A percentile compares a stretch with the other conserved stretches of the same genome.
These are phyloP conservation scores for Byssoonygena ceratinophila DNA, from an alignment of 2,329 filamentous ascomycete species.

Conservation along the genomic window DNA sequence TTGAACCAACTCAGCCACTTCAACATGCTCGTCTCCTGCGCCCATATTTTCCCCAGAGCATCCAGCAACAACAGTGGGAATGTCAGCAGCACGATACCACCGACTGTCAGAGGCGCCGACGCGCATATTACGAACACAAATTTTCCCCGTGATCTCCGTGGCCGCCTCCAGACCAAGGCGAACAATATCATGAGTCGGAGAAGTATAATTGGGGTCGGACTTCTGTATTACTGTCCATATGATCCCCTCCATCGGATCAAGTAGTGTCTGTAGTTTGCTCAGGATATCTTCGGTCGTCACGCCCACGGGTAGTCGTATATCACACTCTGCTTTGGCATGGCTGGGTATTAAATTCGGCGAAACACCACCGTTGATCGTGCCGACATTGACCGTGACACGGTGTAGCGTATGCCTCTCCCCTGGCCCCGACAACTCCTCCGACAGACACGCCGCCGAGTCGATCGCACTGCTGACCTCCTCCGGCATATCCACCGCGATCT, in stretches of 20 bases:
- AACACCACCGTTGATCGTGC: constrained; percentile 12
- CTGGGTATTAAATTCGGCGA: constrained; percentile 14
- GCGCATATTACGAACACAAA: constrained; percentile 10
- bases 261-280: background rate
- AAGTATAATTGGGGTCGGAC: constrained; percentile 13
- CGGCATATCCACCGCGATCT: constrained; percentile 5
- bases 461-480: constrained; percentile 10
- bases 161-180: constrained; percentile 5
- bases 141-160: constrained; percentile 6
- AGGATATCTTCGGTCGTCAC: constrained; percentile 6
- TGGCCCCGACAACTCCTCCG: constrained; percentile 9
- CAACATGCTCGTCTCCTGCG: constrained; percentile 14
- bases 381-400: constrained; percentile 13
- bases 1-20: constrained; percentile 12
- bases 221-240: constrained; percentile 9
- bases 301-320: constrained; percentile 13
- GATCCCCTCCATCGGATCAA: constrained; percentile 12
- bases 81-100: constrained; percentile 12
- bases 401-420: constrained; percentile 12
- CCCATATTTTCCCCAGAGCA: constrained; percentile 15
- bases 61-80: constrained; percentile 13
- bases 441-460: constrained; percentile 1
- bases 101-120: constrained; percentile 14
- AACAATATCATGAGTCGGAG: constrained; percentile 12
- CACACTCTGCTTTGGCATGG: constrained; percentile 10